Conservation (phyloP, 345 rosid genomes). For the Corchorus olitorius region DNA sequence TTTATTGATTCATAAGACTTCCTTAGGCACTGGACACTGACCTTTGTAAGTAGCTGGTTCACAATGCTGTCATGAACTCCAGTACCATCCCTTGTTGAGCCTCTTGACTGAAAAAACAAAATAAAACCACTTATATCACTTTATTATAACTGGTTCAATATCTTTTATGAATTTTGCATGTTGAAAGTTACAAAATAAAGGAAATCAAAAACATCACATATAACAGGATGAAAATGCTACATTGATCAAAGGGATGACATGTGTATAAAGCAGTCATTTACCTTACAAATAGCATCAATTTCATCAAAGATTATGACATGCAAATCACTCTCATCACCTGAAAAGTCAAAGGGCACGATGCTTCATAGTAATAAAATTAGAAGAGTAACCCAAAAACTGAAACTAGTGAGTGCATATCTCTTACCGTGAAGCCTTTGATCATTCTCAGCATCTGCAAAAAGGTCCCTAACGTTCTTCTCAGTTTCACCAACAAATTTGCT, state of each 20-base stretch:
- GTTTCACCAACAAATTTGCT: conserved; percentile 99
- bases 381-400: conserved; percentile 22
- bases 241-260: neutral
- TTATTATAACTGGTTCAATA: neutral
- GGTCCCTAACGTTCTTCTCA: conserved; percentile 91
- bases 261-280: conserved; percentile 32
- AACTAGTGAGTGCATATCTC: conserved; percentile 22
- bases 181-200: neutral
- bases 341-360: conserved; percentile 28
- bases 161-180: neutral
- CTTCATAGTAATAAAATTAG: conserved; percentile 18
- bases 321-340: conserved; percentile 95
- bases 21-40: conserved; percentile 30
- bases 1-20: conserved; percentile 4
- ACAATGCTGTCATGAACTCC: conserved; percentile 99
- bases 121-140: conserved; percentile 1
- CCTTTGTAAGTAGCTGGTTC: conserved; percentile 98
- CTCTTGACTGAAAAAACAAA: conserved; percentile 73
- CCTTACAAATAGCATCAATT: conserved; percentile 99
- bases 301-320: conserved; percentile 99
- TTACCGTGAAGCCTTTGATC: conserved; percentile 85
- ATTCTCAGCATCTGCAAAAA: conserved; percentile 97
- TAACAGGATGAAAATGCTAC: neutral
- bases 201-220: conserved; percentile 10
- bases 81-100: conserved; percentile 95